Percentiles rank a stretch among this genome's conserved stretches.
These are phyloP conservation scores for Trichoderma afroharzianum DNA, from an alignment of 2,329 filamentous ascomycete genomes.

Conservation along the genomic window DNA sequence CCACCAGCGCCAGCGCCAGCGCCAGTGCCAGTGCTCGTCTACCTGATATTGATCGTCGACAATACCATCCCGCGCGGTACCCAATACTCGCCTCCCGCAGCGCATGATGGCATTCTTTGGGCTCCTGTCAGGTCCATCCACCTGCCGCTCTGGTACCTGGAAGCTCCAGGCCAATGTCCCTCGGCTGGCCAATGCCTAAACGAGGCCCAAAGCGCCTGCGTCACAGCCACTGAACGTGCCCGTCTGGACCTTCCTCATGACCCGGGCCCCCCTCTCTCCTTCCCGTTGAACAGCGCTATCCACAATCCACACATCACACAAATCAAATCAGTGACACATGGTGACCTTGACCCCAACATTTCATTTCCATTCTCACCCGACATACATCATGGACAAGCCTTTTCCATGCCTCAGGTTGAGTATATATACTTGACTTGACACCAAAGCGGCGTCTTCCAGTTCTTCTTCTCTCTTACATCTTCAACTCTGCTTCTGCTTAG, in stretches of 20 bases:
- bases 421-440: not conserved
- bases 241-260: constrained; percentile 16
- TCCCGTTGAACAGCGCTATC: constrained; percentile 4
- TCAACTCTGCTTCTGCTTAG: not conserved
- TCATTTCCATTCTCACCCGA: not conserved
- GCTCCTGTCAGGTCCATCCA: not conserved
- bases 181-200: constrained; percentile 1
- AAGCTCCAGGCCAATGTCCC: not conserved
- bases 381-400: not conserved
- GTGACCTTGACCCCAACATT: not conserved
- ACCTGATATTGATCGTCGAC: not conserved
- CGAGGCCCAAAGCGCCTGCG: constrained; percentile 14
- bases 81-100: not conserved
- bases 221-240: constrained; percentile 14
- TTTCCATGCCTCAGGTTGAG: not conserved
- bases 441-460: not conserved
- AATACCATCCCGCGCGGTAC: not conserved
- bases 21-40: not conserved
- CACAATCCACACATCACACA: not conserved
- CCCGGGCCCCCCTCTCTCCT: constrained; percentile 5
- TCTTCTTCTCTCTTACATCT: not conserved
- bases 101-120: not conserved
- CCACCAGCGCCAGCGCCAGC: not conserved
- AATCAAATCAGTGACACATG: constrained; percentile 3
- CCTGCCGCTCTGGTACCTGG: constrained; percentile 3